phyloP scores from a whole-genome alignment of 495 filamentous ascomycete genomes.

The Penicillium crystallinum region DNA sequence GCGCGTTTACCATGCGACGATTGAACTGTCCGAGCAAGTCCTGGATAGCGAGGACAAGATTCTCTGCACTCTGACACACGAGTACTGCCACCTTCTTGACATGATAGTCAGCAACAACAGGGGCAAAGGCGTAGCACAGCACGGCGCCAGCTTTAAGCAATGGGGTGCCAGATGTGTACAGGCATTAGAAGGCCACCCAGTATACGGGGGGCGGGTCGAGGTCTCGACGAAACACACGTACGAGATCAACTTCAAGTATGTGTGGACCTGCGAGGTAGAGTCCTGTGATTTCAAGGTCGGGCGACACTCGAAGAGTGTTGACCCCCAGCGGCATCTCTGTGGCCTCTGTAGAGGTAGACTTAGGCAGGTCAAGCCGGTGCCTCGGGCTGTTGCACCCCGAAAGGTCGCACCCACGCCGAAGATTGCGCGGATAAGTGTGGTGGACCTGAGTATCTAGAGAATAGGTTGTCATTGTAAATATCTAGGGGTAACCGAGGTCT shows the following conservation, averaged over 20 bases:
- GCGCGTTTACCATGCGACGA: slow-evolving; percentile 59
- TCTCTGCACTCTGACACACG: slow-evolving; percentile 83
- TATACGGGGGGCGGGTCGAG: slow-evolving; percentile 51
- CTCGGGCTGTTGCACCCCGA: slow-evolving; percentile 51
- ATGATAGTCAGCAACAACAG: slow-evolving; percentile 70
- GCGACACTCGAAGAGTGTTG: slow-evolving; percentile 78
- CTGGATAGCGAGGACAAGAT: slow-evolving; percentile 73
- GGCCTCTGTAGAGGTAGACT: slow-evolving; percentile 62
- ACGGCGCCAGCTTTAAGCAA: slow-evolving; percentile 77
- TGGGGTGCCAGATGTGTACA: slow-evolving; percentile 52
- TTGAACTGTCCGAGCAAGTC: slow-evolving; percentile 85
- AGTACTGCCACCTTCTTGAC: slow-evolving; percentile 90
- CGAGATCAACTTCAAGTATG: slow-evolving; percentile 82
- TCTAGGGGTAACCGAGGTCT: background rate
- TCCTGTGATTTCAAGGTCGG: slow-evolving; percentile 63
- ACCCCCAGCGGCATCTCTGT: slow-evolving; percentile 60
- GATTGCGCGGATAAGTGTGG: slow-evolving; percentile 8
- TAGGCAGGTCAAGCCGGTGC: slow-evolving; percentile 74
- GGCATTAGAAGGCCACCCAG: slow-evolving; percentile 37
- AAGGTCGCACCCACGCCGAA: slow-evolving; percentile 38
- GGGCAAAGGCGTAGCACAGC: slow-evolving; percentile 52
- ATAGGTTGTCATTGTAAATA: background rate
- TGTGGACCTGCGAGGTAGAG: slow-evolving; percentile 64
- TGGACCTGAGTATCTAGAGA: slow-evolving; percentile 7
- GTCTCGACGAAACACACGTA: slow-evolving; percentile 88